These are phyloP conservation scores for Linnemannia exigua DNA, from an alignment of 192 early-diverging fungal genomes.

Conservation along the genomic window DNA sequence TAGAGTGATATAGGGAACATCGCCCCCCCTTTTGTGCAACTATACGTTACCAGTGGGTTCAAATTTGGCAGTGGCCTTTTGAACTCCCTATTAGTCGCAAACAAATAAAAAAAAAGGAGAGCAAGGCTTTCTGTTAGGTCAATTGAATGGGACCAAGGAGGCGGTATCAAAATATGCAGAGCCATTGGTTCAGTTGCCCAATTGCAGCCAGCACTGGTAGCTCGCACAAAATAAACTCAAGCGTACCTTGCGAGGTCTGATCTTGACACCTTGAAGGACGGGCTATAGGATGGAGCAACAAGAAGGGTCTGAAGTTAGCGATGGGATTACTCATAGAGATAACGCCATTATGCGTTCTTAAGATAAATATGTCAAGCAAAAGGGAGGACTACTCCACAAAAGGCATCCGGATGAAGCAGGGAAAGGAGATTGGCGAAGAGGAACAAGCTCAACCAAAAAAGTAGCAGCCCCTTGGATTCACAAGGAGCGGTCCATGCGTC, in stretches of 20 bases:
- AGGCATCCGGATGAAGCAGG: neutral
- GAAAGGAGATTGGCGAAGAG: neutral
- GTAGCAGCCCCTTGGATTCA: conserved; percentile 20
- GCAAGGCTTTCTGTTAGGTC: neutral
- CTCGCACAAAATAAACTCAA: neutral
- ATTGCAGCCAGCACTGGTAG: neutral
- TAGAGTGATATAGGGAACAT: neutral
- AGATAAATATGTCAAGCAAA: neutral
- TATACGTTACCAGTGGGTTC: conserved; percentile 69
- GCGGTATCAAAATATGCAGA: neutral
- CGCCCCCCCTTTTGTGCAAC: neutral
- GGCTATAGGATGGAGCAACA: conserved; percentile 30
- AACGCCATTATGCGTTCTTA: neutral
- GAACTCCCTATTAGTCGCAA: conserved; percentile 62
- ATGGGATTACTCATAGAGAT: neutral
- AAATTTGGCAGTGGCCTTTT: conserved; percentile 76
- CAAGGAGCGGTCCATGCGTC: conserved; percentile 24
- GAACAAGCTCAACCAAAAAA: neutral
- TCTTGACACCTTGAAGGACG: conserved; percentile 77
- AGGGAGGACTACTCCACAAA: neutral
- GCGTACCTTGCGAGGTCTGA: conserved; percentile 76
- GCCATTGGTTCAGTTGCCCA: neutral
- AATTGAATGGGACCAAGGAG: neutral
- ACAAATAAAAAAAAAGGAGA: neutral
- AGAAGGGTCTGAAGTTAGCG: neutral